These are phyloP conservation scores for Galerina sulciceps DNA, from an alignment of 768 basidiomycete genomes.

Conservation along the genomic window DNA sequence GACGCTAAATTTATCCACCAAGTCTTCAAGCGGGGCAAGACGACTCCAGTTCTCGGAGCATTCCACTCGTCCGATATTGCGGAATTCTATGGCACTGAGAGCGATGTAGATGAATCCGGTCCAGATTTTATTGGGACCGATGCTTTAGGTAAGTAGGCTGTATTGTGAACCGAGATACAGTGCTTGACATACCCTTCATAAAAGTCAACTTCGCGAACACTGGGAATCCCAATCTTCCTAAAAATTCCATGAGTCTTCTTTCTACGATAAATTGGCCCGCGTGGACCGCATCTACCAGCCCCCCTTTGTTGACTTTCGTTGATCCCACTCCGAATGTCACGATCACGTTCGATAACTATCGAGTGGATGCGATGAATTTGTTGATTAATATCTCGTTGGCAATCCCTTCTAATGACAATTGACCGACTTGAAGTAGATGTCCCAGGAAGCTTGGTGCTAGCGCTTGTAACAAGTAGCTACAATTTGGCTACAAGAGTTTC, in stretches of 20 bases:
- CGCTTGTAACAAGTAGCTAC: too few relatives aligned
- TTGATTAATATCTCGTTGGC: not conserved
- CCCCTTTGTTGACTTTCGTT: slow-evolving; percentile 17
- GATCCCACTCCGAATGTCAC: slow-evolving; percentile 13
- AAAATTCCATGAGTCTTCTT: slow-evolving; percentile 5
- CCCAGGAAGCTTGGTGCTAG: too few relatives aligned
- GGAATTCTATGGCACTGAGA: slow-evolving; percentile 5
- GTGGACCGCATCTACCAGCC: slow-evolving; percentile 2
- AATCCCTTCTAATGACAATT: too few relatives aligned
- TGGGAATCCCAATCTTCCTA: not conserved
- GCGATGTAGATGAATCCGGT: not conserved
- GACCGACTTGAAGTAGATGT: too few relatives aligned
- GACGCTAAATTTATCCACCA: not conserved
- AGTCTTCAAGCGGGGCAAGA: not conserved
- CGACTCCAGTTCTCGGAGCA: slow-evolving; percentile 1
- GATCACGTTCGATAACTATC: slow-evolving; percentile 14
- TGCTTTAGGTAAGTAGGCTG: slow-evolving; percentile 8
- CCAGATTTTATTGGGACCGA: slow-evolving; percentile 16
- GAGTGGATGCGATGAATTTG: slow-evolving; percentile 8
- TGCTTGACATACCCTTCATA: not conserved
- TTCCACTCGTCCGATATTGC: slow-evolving; percentile 6
- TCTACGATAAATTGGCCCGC: slow-evolving; percentile 1
- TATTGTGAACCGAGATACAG: not conserved
- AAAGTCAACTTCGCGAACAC: slow-evolving; percentile 17
- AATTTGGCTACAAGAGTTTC: too few relatives aligned